Evolutionary conservation across 2,329 filamentous ascomycete genomes (phyloP).

Genomic region (Gremmenia infestans): DNA sequence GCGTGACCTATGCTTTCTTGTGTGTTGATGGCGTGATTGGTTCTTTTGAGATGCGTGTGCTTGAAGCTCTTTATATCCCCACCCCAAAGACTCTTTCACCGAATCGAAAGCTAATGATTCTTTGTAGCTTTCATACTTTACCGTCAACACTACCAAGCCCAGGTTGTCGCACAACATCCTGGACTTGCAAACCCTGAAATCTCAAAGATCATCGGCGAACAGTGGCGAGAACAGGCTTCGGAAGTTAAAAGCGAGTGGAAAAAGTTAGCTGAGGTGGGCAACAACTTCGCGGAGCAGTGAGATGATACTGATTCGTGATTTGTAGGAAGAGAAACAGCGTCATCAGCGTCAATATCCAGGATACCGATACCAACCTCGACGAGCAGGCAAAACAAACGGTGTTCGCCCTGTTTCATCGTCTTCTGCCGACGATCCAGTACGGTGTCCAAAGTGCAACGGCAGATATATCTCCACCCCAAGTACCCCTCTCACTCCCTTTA

Average conservation of each 20-base stretch:
- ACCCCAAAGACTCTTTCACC: constrained; percentile 19
- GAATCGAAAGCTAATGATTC: constrained; percentile 29
- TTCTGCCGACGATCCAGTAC: constrained; percentile 43
- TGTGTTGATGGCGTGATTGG: constrained; percentile 17
- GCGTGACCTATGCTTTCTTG: constrained; percentile 34
- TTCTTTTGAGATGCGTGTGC: background rate
- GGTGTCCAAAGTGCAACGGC: constrained; percentile 69
- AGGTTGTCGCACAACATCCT: constrained; percentile 77
- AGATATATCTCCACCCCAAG: constrained; percentile 32
- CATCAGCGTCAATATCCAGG: constrained; percentile 88
- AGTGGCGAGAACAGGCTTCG: constrained; percentile 76
- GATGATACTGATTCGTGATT: background rate
- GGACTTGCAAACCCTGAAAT: constrained; percentile 92
- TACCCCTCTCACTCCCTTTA: constrained; percentile 30
- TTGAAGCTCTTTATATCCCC: constrained; percentile 18
- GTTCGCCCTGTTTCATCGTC: constrained; percentile 26
- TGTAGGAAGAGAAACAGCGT: constrained; percentile 76
- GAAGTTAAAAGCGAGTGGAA: constrained; percentile 84
- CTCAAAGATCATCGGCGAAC: constrained; percentile 86
- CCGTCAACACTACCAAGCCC: constrained; percentile 84
- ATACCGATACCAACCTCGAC: constrained; percentile 81
- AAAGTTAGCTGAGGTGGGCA: constrained; percentile 68
- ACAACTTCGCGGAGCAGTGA: constrained; percentile 6
- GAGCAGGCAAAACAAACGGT: constrained; percentile 27
- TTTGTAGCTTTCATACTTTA: constrained; percentile 90